These are phyloP conservation scores for Rhizopogon parksii DNA, from an alignment of 1,284 basidiomycete genomes.

Conservation along the genomic window DNA sequence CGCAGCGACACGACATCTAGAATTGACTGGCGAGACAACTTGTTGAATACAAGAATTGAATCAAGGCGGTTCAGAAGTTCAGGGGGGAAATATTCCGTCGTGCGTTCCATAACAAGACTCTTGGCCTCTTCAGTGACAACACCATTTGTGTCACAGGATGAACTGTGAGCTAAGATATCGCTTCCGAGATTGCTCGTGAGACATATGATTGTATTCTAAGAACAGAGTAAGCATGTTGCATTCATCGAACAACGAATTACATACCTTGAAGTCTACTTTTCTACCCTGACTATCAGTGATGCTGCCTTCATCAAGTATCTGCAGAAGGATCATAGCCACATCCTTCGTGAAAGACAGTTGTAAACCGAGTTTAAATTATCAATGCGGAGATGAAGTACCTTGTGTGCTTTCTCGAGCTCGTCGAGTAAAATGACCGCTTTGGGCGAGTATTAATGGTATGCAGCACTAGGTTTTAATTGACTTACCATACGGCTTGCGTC, in stretches of 20 bases:
- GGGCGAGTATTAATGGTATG: slow-evolving; percentile 3
- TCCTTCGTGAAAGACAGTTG: slow-evolving; percentile 39
- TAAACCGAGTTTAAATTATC: not conserved
- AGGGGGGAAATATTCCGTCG: slow-evolving; percentile 78
- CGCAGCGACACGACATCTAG: slow-evolving; percentile 73
- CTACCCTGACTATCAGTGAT: slow-evolving; percentile 80
- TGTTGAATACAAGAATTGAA: slow-evolving; percentile 86
- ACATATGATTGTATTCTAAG: slow-evolving; percentile 30
- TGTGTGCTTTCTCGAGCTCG: slow-evolving; percentile 90
- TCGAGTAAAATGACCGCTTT: slow-evolving; percentile 75
- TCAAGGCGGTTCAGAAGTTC: slow-evolving; percentile 89
- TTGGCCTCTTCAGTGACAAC: slow-evolving; percentile 60
- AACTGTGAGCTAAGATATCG: slow-evolving; percentile 69
- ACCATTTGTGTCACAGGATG: slow-evolving; percentile 61
- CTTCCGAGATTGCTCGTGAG: slow-evolving; percentile 50
- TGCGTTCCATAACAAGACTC: slow-evolving; percentile 68
- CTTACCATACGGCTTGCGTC: slow-evolving; percentile 74
- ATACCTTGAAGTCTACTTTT: slow-evolving; percentile 74
- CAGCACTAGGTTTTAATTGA: not conserved
- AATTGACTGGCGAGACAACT: slow-evolving; percentile 69
- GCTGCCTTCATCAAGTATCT: slow-evolving; percentile 88
- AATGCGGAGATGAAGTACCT: slow-evolving; percentile 27
- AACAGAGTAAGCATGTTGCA: not conserved
- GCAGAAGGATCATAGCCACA: slow-evolving; percentile 86
- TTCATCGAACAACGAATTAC: slow-evolving; percentile 3